Evolutionary conservation across 345 rosid genomes (phyloP).

Genomic region (Rhodamnia rubescens): DNA sequence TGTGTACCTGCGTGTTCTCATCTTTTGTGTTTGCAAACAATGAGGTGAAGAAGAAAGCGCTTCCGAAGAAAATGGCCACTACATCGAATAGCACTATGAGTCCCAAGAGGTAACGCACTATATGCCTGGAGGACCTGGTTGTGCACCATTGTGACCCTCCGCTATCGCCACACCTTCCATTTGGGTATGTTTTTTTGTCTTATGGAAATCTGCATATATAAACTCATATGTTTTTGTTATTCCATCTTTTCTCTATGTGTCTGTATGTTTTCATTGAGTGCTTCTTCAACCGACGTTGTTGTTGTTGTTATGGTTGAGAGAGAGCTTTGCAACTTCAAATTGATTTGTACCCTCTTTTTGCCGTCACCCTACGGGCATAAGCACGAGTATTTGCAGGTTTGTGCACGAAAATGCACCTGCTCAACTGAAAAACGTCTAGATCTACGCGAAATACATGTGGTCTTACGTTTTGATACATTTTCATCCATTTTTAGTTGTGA

Average conservation of each 20-base stretch:
- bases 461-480: neutral
- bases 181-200: neutral
- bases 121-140: neutral
- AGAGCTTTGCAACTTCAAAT: neutral
- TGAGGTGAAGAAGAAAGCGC: neutral
- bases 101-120: too few species aligned
- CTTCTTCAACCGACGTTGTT: neutral
- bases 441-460: neutral
- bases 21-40: neutral
- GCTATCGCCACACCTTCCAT: neutral
- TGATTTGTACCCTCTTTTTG: neutral
- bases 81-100: neutral
- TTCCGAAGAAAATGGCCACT: neutral
- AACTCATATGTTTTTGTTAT: neutral
- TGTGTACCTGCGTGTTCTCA: neutral
- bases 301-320: too few species aligned
- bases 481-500: neutral
- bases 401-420: neutral
- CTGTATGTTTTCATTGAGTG: neutral
- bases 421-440: neutral
- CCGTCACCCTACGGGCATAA: neutral
- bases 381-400: neutral
- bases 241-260: neutral
- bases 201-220: neutral
- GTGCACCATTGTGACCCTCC: neutral